Evolutionary conservation across 768 basidiomycete species (phyloP).

Genomic region (Lanmaoa rubissima): DNA sequence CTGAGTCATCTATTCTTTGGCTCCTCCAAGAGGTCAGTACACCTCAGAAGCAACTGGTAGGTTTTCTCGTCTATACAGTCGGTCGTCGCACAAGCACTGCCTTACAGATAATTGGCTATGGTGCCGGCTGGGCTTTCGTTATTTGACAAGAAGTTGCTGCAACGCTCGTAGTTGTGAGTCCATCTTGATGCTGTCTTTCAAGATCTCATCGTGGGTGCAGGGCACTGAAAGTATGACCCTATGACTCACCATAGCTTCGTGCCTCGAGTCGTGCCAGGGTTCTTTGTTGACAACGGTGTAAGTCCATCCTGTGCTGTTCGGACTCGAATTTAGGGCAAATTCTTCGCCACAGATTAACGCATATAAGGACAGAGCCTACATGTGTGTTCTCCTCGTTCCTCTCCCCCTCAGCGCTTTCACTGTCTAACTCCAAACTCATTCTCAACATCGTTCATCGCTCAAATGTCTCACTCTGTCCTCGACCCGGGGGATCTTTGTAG

Average conservation of each 20-base stretch:
- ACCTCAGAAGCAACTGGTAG: too few species aligned
- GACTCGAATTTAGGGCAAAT: not conserved
- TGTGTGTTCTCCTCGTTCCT: not conserved
- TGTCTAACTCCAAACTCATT: not conserved
- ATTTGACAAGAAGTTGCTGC: not conserved
- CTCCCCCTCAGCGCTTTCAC: not conserved
- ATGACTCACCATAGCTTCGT: not conserved
- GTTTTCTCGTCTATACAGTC: not conserved
- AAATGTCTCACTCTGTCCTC: slow-evolving; percentile 9
- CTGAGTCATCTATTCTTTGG: too few species aligned
- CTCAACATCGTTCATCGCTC: not conserved
- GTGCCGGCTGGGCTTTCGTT: not conserved
- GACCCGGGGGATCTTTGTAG: not conserved
- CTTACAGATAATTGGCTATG: too few species aligned
- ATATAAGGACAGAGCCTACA: not conserved
- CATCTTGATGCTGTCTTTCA: not conserved
- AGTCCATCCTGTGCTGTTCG: slow-evolving; percentile 14
- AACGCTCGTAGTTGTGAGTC: not conserved
- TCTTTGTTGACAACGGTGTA: not conserved
- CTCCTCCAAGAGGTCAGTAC: not conserved
- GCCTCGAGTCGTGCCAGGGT: not conserved
- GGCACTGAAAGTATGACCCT: too few species aligned
- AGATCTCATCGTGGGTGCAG: not conserved
- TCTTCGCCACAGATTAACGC: not conserved
- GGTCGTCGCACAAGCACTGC: not conserved